phyloP scores from a whole-genome alignment of 164 flowering plant species.

The Vitis riparia region DNA sequence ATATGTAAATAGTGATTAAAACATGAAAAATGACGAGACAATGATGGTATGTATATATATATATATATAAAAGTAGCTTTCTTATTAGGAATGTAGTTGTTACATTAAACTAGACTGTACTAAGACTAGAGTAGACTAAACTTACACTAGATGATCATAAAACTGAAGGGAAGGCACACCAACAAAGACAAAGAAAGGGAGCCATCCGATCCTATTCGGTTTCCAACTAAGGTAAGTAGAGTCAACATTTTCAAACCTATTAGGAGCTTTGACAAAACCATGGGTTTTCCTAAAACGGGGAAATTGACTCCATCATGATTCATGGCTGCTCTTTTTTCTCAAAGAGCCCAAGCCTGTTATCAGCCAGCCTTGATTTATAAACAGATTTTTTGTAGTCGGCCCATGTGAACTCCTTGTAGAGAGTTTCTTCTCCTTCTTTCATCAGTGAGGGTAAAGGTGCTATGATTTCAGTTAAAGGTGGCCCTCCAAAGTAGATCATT shows the following conservation, averaged over 20 bases:
- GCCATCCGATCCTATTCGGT: background rate
- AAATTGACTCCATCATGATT: slow-evolving; percentile 15
- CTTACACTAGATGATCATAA: too few relatives aligned
- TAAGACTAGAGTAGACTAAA: too few relatives aligned
- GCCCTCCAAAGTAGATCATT: slow-evolving; percentile 88
- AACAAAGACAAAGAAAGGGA: background rate
- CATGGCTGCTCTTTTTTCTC: slow-evolving; percentile 27
- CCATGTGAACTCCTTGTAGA: slow-evolving; percentile 94
- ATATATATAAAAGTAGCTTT: too few relatives aligned
- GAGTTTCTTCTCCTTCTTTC: slow-evolving; percentile 59
- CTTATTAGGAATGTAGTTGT: too few relatives aligned
- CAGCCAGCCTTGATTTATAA: slow-evolving; percentile 66
- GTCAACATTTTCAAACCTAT: slow-evolving; percentile 11
- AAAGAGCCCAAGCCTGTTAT: slow-evolving; percentile 63
- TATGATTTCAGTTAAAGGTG: slow-evolving; percentile 59
- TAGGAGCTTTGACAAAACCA: background rate
- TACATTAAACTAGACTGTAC: too few relatives aligned
- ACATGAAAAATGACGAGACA: too few relatives aligned
- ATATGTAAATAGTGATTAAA: too few relatives aligned
- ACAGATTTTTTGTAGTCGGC: slow-evolving; percentile 73
- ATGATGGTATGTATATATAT: too few relatives aligned
- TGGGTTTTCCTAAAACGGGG: slow-evolving; percentile 11
- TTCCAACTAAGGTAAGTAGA: slow-evolving; percentile 21
- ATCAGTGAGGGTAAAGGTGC: slow-evolving; percentile 49
- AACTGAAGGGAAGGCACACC: background rate